These are phyloP conservation scores for Serendipita sp. DNA, from an alignment of 768 basidiomycete species.

Conservation along the genomic window DNA sequence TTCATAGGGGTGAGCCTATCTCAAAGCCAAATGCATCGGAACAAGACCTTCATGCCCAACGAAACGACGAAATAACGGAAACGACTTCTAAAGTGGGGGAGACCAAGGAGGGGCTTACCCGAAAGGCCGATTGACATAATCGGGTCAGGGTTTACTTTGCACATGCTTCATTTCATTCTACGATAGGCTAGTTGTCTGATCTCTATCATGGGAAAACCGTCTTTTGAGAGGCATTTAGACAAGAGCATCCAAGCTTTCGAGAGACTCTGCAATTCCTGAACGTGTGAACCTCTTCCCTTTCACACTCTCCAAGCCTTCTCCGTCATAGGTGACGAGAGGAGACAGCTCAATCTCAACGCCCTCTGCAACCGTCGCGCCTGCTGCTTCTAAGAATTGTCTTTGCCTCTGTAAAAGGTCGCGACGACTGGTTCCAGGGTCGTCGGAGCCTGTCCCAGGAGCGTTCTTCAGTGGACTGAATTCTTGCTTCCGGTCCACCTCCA, in stretches of 20 bases:
- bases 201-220: too few species aligned
- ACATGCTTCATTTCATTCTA: too few species aligned
- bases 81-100: too few species aligned
- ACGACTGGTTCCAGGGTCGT: slow-evolving; percentile 81
- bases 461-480: slow-evolving; percentile 98
- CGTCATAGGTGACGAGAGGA: slow-evolving; percentile 75
- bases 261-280: slow-evolving; percentile 46
- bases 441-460: slow-evolving; percentile 78
- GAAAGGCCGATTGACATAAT: too few species aligned
- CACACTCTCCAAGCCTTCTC: slow-evolving; percentile 70
- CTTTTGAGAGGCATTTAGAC: slow-evolving; percentile 21
- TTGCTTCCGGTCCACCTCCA: slow-evolving; percentile 74
- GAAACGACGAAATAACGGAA: too few species aligned
- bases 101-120: too few species aligned
- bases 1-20: background rate
- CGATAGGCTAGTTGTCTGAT: too few species aligned
- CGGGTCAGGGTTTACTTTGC: too few species aligned
- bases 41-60: too few species aligned
- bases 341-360: slow-evolving; percentile 82
- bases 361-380: slow-evolving; percentile 57
- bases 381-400: slow-evolving; percentile 58
- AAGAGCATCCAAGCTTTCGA: slow-evolving; percentile 59
- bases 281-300: slow-evolving; percentile 64
- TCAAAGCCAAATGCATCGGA: too few species aligned
- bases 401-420: slow-evolving; percentile 82